Evolutionary conservation across 2,329 filamentous ascomycete genomes (phyloP).

Genomic region (Fusarium sacchari): DNA sequence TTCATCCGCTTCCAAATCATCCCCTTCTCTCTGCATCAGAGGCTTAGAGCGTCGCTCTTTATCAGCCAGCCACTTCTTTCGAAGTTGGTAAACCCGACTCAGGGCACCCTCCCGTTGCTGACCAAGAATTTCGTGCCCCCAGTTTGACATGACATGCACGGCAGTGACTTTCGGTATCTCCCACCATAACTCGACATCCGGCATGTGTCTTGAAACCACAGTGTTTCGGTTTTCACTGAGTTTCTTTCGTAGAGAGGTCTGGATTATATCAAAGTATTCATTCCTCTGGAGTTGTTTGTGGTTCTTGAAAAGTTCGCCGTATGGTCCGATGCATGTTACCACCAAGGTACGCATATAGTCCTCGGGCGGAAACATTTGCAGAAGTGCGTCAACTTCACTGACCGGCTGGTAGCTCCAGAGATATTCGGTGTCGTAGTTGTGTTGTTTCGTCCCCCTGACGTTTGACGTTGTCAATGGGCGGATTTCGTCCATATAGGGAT

Average conservation of each 20-base stretch:
- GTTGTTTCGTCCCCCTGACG: background rate
- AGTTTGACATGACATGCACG: background rate
- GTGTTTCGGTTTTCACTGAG: background rate
- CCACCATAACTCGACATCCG: background rate
- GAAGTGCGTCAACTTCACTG: background rate
- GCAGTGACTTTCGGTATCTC: background rate
- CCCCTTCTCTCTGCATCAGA: accelerated
- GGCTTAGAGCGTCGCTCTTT: accelerated
- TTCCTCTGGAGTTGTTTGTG: background rate
- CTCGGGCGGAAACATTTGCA: accelerated
- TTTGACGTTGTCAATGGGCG: accelerated
- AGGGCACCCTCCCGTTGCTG: background rate
- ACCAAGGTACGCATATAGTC: accelerated
- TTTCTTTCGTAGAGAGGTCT: background rate
- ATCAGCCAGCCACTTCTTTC: background rate
- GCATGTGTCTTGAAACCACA: background rate
- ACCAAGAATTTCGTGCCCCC: background rate
- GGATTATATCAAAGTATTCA: background rate
- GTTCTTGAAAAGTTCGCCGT: background rate
- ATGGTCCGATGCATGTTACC: background rate
- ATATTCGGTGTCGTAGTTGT: background rate
- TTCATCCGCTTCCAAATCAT: background rate
- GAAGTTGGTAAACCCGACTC: background rate
- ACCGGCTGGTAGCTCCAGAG: background rate
- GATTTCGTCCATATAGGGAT: background rate